Evolutionary conservation across 805 yeast genomes (phyloP), one percentile per base, ranked within the genome.

Genomic region (Candida caryicola): DNA sequence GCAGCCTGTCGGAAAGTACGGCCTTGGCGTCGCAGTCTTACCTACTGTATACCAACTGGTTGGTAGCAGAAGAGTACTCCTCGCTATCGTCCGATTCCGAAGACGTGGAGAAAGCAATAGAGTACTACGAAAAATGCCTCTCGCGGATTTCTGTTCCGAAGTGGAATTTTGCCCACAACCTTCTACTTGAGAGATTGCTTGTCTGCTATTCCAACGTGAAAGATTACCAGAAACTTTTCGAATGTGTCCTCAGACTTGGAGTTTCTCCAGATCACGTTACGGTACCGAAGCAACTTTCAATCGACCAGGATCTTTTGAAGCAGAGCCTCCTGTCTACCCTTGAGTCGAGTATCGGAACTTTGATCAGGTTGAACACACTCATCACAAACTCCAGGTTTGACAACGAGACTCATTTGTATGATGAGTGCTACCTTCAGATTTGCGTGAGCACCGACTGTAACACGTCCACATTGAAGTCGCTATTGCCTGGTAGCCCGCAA

Each of bases 51-150:
- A 54, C 75, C 10, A 65, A 69, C 47, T 76, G 69, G 58, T 68
- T 73, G 44, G 53, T 81, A 6, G 88, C 75, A 1, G 79, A 79
- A 33, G 73, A 66, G 37, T 64, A 68, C 44, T 67, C 51, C 26
- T 32, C 18, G 4, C 3, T 33, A 1, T 34, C 31, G 1, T 44
- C 52, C 9, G 42, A 35, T 8, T 42, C 27, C 4, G 17, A 31
- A 3, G 31, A 34, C 13, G 12, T 35, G 8, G 12, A 37, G 9
- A 40, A 39, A 9, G 63, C 69, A 2, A 44, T 47, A 2, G 44
- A 47, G 10, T 45, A 37, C 34, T 60, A 52, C 41, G 52, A 48
- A 17, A 33, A 34, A 13, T 41, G 49, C 19, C 29, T 47, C 6
- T 14, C 40, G 2, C 26, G 38, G 17, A 25, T 21, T 6, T 36